These are phyloP conservation scores for Trichoderma lentiforme DNA, from an alignment of 2,329 filamentous ascomycete genomes.

Conservation along the genomic window DNA sequence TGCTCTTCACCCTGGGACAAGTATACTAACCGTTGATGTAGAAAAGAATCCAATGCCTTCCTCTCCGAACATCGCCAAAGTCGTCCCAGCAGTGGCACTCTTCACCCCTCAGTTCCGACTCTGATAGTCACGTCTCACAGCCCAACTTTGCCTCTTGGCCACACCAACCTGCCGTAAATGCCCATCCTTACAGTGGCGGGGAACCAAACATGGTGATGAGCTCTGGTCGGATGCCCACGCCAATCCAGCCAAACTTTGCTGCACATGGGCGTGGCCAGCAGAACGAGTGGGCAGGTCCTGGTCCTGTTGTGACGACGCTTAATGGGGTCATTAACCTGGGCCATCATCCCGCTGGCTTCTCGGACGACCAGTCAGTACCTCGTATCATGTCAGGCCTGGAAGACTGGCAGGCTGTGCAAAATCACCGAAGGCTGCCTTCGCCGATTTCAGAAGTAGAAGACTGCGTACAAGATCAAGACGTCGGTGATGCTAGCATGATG, in stretches of 20 bases:
- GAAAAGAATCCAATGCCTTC: conserved; percentile 55
- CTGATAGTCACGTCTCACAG: conserved; percentile 35
- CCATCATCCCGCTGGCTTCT: conserved; percentile 39
- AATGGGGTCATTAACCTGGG: conserved; percentile 39
- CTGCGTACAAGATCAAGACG: conserved; percentile 38
- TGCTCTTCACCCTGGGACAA: background rate
- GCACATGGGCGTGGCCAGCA: conserved; percentile 53
- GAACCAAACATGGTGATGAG: conserved; percentile 55
- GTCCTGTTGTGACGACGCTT: conserved; percentile 32
- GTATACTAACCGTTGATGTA: conserved; percentile 28
- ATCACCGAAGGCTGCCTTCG: conserved; percentile 53
- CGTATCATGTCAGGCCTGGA: conserved; percentile 43
- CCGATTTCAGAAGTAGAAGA: conserved; percentile 59
- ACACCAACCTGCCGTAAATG: conserved; percentile 24
- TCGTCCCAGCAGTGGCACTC: conserved; percentile 30
- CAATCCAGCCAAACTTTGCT: conserved; percentile 57
- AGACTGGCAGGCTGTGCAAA: conserved; percentile 53
- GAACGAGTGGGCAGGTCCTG: conserved; percentile 39
- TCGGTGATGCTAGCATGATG: conserved; percentile 32
- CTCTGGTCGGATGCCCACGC: conserved; percentile 53
- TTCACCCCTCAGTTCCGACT: conserved; percentile 37
- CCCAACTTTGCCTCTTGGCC: conserved; percentile 35
- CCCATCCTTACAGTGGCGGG: conserved; percentile 30
- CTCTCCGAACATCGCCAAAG: conserved; percentile 46
- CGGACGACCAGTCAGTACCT: conserved; percentile 45